Evolutionary conservation across 1,284 basidiomycete species (phyloP).

Genomic region (Trametes pubescens): DNA sequence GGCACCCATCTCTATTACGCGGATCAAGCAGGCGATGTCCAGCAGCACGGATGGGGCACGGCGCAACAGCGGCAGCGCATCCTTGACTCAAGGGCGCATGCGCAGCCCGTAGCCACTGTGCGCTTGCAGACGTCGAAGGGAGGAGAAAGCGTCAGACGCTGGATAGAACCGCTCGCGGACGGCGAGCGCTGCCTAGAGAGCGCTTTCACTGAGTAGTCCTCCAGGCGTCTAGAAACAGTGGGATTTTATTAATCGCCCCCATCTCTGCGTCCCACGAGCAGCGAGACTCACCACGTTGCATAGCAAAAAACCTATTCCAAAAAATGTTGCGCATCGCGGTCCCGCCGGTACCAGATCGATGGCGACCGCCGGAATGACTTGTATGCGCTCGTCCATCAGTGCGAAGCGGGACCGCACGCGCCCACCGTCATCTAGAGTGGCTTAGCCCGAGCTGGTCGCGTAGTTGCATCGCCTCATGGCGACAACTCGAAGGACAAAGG

Average conservation of each 20-base stretch:
- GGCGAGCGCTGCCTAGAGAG: too few species aligned
- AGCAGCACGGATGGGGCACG: not conserved
- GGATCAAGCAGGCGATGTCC: not conserved
- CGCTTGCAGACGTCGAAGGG: too few species aligned
- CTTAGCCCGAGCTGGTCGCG: slow-evolving; percentile 1
- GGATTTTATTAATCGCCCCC: not conserved
- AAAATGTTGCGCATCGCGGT: not conserved
- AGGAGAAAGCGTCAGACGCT: too few species aligned
- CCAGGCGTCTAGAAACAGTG: too few species aligned
- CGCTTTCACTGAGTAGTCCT: too few species aligned
- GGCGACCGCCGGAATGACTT: not conserved
- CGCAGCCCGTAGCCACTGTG: too few species aligned
- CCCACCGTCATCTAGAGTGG: not conserved
- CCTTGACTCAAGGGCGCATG: too few species aligned
- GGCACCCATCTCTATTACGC: not conserved
- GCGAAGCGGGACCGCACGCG: not conserved
- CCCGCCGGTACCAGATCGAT: not conserved
- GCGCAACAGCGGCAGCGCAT: not conserved
- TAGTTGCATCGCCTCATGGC: slow-evolving; percentile 1
- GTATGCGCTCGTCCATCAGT: slow-evolving; percentile 3
- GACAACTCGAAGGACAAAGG: not conserved
- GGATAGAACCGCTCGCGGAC: too few species aligned
- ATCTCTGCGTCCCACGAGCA: not conserved
- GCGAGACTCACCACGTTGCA: not conserved
- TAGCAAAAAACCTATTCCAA: not conserved